Base-by-base conservation (phyloP, 2,329 filamentous ascomycete species). In the Epichloe hybrida region DNA sequence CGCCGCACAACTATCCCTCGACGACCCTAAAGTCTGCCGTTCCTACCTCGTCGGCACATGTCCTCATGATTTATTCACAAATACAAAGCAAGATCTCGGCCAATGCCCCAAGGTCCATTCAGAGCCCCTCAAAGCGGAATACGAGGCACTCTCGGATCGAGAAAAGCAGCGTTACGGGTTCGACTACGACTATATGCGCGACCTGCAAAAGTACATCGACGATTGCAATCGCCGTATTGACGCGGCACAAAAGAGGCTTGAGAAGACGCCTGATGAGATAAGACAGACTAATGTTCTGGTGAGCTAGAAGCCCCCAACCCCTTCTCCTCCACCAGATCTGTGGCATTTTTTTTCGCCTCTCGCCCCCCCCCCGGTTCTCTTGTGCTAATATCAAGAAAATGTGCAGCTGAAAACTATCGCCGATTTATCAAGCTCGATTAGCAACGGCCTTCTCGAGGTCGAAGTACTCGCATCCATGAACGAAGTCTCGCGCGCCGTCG, bases 191-290 rank as follows among this genome's bases (percentile, higher is more conserved):
- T 98, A 98, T 70, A 82, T 95, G 76, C 81, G 88, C 56, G 90
- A 98, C 66, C 86, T 98, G 70, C 86, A 91, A 66, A 93, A 93
- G 67, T 95, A 96, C 70, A 93, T 98, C 62, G 88, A 94, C 62
- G 90, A 95, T 58, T 98, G 93, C 73, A 95, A 98, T 67, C 80
- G 89, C 51, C 79, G 90, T 59, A 98, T 98, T 64, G 90, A 97
- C 57, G 77, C 81, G 13, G 89, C 91, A 9, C 91, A 97, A 73
- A 78, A 89, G 48, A 76, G 91, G 49, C 71, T 98, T 52, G 93
- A 98, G 70, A 98, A 97, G 77, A 97, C 93, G 1, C 90, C 91
- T 8, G 93, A 98, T 63, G 93, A 98, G 72, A 96, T 98, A 58
- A 76, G 88, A 27, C 90, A 97, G 73, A 97, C 93, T 3, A 97